Percentiles rank a stretch among this genome's conserved stretches.
phyloP scores from a whole-genome alignment of 768 basidiomycete species.

The Exidia glandulosa region DNA sequence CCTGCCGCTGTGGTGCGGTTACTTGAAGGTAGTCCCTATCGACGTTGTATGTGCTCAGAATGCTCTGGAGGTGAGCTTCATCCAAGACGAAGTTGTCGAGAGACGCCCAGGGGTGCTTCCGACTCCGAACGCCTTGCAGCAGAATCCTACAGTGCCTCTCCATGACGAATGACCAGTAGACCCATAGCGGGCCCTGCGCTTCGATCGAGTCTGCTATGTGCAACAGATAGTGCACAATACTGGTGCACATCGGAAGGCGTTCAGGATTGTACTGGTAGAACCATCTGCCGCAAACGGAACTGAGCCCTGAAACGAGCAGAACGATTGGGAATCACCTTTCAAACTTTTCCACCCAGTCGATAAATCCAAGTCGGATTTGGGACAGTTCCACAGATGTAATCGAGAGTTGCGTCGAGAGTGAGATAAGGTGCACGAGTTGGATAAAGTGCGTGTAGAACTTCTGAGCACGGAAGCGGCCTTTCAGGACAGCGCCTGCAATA shows the following conservation, averaged over 20 bases:
- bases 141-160: conserved; percentile 16
- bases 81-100: conserved; percentile 17
- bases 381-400: conserved; percentile 16
- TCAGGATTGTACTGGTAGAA: conserved; percentile 22
- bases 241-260: conserved; percentile 19
- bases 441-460: conserved; percentile 33
- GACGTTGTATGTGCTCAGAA: conserved; percentile 18
- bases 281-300: conserved; percentile 9
- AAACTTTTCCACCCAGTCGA: conserved; percentile 5
- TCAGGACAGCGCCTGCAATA: conserved; percentile 10
- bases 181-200: conserved; percentile 22
- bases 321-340: conserved; percentile 9
- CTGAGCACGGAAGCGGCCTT: neutral
- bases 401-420: conserved; percentile 26
- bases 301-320: neutral
- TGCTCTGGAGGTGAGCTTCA: conserved; percentile 16
- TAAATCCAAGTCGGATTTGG: conserved; percentile 11
- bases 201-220: conserved; percentile 23
- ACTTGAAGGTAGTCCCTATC: neutral
- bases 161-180: conserved; percentile 18
- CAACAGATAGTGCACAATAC: conserved; percentile 24
- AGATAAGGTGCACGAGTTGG: conserved; percentile 26
- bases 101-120: conserved; percentile 18
- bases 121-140: conserved; percentile 13
- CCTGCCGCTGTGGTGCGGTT: neutral